Base-by-base conservation (phyloP, 441 rosid genomes). In the Iberis amara region DNA sequence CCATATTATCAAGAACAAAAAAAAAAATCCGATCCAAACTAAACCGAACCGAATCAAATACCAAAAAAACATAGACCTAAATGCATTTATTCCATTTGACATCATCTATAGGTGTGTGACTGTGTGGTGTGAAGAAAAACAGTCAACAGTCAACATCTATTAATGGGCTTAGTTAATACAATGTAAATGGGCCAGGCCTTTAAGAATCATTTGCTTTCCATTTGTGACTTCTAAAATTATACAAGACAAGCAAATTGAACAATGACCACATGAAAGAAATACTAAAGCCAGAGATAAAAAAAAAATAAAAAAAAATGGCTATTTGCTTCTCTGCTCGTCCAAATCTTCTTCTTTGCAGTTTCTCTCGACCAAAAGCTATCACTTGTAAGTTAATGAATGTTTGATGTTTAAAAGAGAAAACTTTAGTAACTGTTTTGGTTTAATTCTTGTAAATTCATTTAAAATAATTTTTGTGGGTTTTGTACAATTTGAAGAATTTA, bases 241-340 rank as follows among this genome's bases (percentile, higher is more conserved):
- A 18, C 8, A 42, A 35, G 37, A 18, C 41, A 42, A 8, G 1
- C 11, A 31, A 49, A 49, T 33, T 3, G 14, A 49, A 15, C 36
- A 27, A 64, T 52, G 61, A 39, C 68, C 68, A 55, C 62, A 63
- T 32, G 50, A 54, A 38, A 36, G 11, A 39, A 0, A 45, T 12
- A 18, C 21, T 47, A 33, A 40, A 52, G 30, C 53, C 42, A 23
- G 39, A 40, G 62, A 14, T 8, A 30, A 4, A 18, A n/a, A n/a
- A n/a, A n/a, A n/a, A n/a, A n/a, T n/a, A n/a, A n/a, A n/a, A n/a
- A n/a, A 6, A 27, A 8, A 64, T 64, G 68, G 62, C 62, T 61
- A 39, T 59, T 40, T 55, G 74, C 73, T 65, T 62, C 66, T 70
- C 65, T 61, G 52, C 65, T 41, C 64, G 73, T 41, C 73, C 77